These are phyloP conservation scores for Cutaneotrichosporon mucoides DNA, from an alignment of 1,284 basidiomycete genomes.

Conservation along the genomic window DNA sequence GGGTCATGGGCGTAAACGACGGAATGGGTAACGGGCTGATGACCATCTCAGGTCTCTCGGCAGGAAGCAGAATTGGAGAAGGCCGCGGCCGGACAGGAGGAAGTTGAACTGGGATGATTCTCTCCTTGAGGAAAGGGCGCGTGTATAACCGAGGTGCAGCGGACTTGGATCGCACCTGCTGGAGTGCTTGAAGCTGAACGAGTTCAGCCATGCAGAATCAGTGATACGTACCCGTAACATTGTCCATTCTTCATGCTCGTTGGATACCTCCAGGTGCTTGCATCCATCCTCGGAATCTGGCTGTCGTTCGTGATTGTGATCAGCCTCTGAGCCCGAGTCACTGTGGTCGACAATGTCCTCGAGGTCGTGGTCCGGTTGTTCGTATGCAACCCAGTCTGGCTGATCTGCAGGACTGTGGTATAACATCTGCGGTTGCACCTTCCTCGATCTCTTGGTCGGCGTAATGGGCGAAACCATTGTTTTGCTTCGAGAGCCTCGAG, in stretches of 20 bases:
- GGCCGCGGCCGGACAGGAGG: not conserved
- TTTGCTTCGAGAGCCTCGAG: not conserved
- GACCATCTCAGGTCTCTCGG: not conserved
- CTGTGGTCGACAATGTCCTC: not conserved
- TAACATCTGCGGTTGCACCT: not conserved
- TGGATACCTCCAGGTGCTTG: not conserved
- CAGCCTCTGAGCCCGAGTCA: too few species aligned
- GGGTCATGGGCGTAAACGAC: not conserved
- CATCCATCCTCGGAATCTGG: too few species aligned
- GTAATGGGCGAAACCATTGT: not conserved
- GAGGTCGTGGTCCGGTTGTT: not conserved
- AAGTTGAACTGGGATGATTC: not conserved
- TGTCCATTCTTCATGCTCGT: not conserved
- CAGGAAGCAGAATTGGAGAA: not conserved
- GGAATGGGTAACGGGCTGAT: not conserved
- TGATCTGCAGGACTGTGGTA: not conserved
- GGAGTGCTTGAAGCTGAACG: not conserved
- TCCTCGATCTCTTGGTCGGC: not conserved
- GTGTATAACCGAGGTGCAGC: not conserved
- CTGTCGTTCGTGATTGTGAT: too few species aligned
- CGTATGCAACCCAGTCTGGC: conserved; percentile 5
- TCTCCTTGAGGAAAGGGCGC: not conserved
- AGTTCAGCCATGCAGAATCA: not conserved
- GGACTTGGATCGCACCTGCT: not conserved
- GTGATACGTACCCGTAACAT: not conserved